These are phyloP conservation scores for Fusarium anguioides DNA, from an alignment of 2,329 filamentous ascomycete genomes.

Conservation along the genomic window DNA sequence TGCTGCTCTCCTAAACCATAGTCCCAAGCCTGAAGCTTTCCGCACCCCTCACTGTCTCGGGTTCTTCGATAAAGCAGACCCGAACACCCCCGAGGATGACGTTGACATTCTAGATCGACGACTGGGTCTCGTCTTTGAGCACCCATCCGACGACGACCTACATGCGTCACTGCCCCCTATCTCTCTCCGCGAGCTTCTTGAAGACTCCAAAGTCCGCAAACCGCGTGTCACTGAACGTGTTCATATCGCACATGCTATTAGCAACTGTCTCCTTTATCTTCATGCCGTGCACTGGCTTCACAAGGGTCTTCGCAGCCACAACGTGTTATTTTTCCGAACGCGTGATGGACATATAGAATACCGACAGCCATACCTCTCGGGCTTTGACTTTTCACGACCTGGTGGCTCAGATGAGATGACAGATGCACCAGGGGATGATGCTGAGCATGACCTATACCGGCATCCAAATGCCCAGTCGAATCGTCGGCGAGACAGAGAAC, in stretches of 20 bases:
- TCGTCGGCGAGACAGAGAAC: conserved; percentile 46
- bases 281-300: conserved; percentile 68
- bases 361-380: conserved; percentile 58
- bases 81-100: conserved; percentile 50
- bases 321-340: conserved; percentile 62
- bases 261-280: conserved; percentile 64
- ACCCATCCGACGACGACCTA: conserved; percentile 53
- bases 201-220: conserved; percentile 49
- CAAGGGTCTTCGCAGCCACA: conserved; percentile 66
- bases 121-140: conserved; percentile 66
- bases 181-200: conserved; percentile 61
- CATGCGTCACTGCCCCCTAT: conserved; percentile 54
- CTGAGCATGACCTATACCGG: conserved; percentile 61
- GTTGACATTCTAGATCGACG: conserved; percentile 56
- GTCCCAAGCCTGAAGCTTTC: conserved; percentile 61
- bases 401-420: conserved; percentile 62
- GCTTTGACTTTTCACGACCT: conserved; percentile 66
- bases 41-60: conserved; percentile 63
- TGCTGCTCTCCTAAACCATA: conserved; percentile 59
- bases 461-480: conserved; percentile 58
- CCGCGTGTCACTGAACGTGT: conserved; percentile 65
- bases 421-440: conserved; percentile 58
- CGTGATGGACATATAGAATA: conserved; percentile 50
- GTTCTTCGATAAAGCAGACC: conserved; percentile 60
- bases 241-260: conserved; percentile 61